Conservation (phyloP, 179 eudicot species). For the Spergularia azorica region DNA sequence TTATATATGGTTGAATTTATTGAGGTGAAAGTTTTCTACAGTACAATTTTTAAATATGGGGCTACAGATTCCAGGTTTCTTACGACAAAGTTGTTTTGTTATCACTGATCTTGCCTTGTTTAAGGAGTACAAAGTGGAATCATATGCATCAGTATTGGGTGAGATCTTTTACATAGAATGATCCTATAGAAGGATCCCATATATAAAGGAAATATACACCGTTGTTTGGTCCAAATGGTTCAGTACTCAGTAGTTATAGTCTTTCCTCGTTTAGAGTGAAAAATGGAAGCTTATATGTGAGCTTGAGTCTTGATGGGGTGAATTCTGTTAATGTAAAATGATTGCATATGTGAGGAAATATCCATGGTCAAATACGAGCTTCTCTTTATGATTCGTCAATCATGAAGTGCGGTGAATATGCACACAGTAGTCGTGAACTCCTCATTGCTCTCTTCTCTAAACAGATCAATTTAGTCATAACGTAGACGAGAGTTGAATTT, state of each 20-base stretch:
- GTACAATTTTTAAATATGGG: not conserved
- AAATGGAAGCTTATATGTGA: too few relatives aligned
- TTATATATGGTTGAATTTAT: not conserved
- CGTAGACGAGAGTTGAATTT: not conserved
- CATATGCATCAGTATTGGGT: not conserved
- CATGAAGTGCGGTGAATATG: not conserved
- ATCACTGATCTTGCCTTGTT: not conserved
- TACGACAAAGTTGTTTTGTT: not conserved
- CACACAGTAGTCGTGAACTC: too few relatives aligned
- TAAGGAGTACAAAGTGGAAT: not conserved
- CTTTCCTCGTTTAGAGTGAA: too few relatives aligned
- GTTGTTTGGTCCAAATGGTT: not conserved
- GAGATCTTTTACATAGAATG: too few relatives aligned
- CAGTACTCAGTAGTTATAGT: too few relatives aligned
- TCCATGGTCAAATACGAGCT: not conserved
- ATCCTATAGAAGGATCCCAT: not conserved
- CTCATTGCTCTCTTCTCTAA: not conserved
- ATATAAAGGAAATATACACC: not conserved
- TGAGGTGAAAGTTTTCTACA: conserved; percentile 1
- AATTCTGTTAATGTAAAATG: too few relatives aligned
- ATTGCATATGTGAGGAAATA: not conserved
- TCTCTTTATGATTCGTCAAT: not conserved
- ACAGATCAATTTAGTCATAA: not conserved
- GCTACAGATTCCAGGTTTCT: not conserved
- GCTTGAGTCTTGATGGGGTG: too few relatives aligned